phyloP scores from a whole-genome alignment of 192 early-diverging fungal species.

The Phlyctochytrium planicorne region DNA sequence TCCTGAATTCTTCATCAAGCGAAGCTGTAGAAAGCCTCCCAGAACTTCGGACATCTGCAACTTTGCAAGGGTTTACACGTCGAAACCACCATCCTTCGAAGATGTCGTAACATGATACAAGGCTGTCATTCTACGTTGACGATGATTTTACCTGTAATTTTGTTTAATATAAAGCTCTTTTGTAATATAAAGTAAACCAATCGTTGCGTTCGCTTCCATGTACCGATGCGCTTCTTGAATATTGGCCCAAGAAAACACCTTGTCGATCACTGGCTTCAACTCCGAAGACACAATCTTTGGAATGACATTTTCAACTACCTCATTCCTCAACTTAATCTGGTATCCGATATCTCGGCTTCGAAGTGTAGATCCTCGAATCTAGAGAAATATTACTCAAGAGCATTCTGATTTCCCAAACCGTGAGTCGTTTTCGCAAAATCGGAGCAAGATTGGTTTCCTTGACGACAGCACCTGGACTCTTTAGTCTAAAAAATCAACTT shows the following conservation, averaged over 20 bases:
- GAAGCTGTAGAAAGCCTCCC: no score
- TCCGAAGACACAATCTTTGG: constrained; percentile 47
- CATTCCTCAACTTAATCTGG: constrained; percentile 52
- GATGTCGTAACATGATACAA: no score
- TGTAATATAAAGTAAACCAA: no score
- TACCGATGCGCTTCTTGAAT: constrained; percentile 65
- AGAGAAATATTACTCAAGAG: neutral
- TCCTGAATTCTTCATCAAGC: no score
- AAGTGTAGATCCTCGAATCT: constrained; percentile 70
- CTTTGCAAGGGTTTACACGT: no score
- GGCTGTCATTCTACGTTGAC: no score
- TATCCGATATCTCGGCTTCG: constrained; percentile 65
- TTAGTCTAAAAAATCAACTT: neutral
- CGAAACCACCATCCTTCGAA: no score
- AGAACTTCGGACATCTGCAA: no score
- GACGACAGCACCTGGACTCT: constrained; percentile 31
- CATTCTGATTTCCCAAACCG: constrained; percentile 21
- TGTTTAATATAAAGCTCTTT: no score
- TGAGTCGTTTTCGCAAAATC: constrained; percentile 64
- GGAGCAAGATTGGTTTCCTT: constrained; percentile 46
- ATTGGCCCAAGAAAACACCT: constrained; percentile 64
- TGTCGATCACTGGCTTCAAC: constrained; percentile 55
- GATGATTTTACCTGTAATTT: no score
- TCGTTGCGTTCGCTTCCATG: constrained; percentile 62
- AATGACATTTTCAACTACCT: constrained; percentile 55